Evolutionary conservation across 108 stramenopile genomes (phyloP), one percentile per base, ranked within the genome.

Genomic region (Skeletonema potamos): DNA sequence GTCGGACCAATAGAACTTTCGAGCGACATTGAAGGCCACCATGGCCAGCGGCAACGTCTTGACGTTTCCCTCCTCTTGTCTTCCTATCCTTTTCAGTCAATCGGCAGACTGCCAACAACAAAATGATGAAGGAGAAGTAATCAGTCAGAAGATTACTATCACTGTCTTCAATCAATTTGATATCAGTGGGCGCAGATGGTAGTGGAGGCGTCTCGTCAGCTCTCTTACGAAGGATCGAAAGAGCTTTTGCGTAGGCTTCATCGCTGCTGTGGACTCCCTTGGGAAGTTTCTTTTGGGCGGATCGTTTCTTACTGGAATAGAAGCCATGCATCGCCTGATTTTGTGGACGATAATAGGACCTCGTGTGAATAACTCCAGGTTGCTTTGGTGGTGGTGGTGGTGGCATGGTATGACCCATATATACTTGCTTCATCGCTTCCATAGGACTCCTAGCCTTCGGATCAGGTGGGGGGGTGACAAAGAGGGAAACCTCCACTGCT

Each of bases 1-100:
- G 32, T 88, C 87, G 65, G 91, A 89, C 93, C 93, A 95, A 60
- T 88, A 95, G 77, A 95, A 95, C 65, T 94, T 94, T 6, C 93
- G 85, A 20, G 93, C 75, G 26, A 64, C 93, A 95, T 66, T 95
- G 88, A 44, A 95, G 74, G 5, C 93, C 93, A 66, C 93, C 91
- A 60, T 89, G 92, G 1, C 93, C 93, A 32, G 92, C 66, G 54
- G 78, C 70, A 28, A 92, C 84, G 32, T 90, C 91, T 70, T 92
- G 89, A 30, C 93, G 79, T 70, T 95, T 95, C 10, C 93, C 93
- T 18, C 93, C 93, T 64, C 93, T 78, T 17, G 93, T 95, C 62
- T 89, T 91, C 10, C 93, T 85, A 72, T 95, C 93, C 44, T 84
- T 64, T 59, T 95, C 93, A 2, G 90, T 75, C 74, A 95, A 95